These are phyloP conservation scores for Rhododendron ovatum DNA, from an alignment of 148 eudicot genomes.

Conservation along the genomic window DNA sequence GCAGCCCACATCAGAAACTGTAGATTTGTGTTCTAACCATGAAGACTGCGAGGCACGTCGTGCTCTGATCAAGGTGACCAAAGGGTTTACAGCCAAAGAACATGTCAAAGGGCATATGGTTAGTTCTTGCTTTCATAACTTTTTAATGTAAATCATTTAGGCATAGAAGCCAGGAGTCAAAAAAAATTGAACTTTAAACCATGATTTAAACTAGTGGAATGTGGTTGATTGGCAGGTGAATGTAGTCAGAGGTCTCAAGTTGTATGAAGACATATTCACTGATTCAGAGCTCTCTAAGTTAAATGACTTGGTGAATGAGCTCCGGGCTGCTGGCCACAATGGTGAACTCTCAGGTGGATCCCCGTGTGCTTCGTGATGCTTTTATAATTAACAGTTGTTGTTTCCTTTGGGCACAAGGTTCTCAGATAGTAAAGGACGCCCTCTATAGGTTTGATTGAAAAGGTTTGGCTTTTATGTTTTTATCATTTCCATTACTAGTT, in stretches of 20 bases:
- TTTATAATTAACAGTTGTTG: conserved; percentile 43
- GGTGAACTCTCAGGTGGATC: conserved; percentile 86
- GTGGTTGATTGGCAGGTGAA: conserved; percentile 58
- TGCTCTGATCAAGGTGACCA: conserved; percentile 77
- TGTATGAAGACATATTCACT: conserved; percentile 74
- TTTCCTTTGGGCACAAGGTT: conserved; percentile 37
- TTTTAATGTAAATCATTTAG: neutral
- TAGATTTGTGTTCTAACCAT: conserved; percentile 72
- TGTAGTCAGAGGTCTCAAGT: conserved; percentile 89
- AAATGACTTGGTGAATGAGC: conserved; percentile 58
- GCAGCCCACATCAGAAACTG: conserved; percentile 40
- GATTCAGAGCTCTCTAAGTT: conserved; percentile 63
- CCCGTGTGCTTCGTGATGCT: conserved; percentile 51
- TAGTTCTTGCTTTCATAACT: conserved; percentile 41
- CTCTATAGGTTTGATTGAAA: conserved; percentile 35
- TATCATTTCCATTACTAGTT: conserved; percentile 9
- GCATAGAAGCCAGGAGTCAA: neutral
- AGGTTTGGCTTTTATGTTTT: conserved; percentile 45
- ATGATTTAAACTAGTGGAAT: neutral
- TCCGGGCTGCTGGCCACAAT: conserved; percentile 83
- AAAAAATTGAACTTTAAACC: neutral
- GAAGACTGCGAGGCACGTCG: conserved; percentile 66
- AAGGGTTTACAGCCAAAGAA: conserved; percentile 96
- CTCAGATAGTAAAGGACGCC: conserved; percentile 41
- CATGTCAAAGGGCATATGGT: conserved; percentile 93